Conservation (phyloP, 148 eudicot genomes). For the Vaccinium myrtillus region DNA sequence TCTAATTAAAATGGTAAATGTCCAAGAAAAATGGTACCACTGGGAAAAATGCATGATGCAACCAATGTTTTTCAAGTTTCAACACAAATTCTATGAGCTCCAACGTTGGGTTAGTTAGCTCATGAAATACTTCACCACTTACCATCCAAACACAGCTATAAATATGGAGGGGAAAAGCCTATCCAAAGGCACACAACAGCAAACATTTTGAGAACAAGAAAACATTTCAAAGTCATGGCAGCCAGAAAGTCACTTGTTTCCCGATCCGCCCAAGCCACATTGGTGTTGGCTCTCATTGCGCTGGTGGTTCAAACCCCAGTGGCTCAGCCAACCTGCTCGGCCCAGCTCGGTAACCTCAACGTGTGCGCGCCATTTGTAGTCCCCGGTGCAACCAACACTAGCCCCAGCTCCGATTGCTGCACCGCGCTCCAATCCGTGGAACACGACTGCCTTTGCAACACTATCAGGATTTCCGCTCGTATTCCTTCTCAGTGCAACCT, state of each 20-base stretch:
- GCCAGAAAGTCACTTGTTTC: conserved; percentile 21
- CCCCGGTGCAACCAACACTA: conserved; percentile 41
- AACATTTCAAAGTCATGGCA: conserved; percentile 15
- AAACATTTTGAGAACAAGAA: background rate
- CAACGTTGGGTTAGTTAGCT: conserved; percentile 30
- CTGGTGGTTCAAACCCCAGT: conserved; percentile 19
- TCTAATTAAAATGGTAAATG: background rate
- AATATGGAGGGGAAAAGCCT: conserved; percentile 13
- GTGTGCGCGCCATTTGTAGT: conserved; percentile 68
- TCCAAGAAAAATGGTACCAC: background rate
- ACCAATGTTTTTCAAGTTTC: background rate
- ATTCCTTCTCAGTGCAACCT: conserved; percentile 77
- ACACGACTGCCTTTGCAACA: conserved; percentile 72
- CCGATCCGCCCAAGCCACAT: background rate
- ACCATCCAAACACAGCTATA: background rate
- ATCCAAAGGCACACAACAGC: background rate
- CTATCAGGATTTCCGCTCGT: conserved; percentile 58
- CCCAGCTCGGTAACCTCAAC: conserved; percentile 43
- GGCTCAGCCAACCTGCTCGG: conserved; percentile 33
- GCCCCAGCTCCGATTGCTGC: conserved; percentile 72
- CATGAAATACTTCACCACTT: conserved; percentile 22
- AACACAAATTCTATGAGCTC: conserved; percentile 23
- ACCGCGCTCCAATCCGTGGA: conserved; percentile 57
- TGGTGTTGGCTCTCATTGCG: conserved; percentile 13
- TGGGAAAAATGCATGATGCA: background rate